phyloP scores from a whole-genome alignment of 2,329 filamentous ascomycete genomes.

The Ophiostoma australiae region DNA sequence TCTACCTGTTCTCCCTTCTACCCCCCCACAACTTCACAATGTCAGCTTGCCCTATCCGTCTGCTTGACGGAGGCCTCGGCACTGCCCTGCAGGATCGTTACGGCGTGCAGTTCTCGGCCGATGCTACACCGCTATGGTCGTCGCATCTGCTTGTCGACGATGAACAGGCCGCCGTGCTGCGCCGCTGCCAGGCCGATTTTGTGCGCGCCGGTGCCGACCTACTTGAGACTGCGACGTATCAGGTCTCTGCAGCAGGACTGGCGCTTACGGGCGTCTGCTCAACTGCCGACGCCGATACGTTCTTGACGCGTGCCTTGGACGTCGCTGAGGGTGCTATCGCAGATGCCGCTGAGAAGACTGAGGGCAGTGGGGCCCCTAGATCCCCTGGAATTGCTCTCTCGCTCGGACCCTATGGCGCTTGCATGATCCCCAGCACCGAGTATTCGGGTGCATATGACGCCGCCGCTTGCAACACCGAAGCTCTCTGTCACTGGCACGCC shows the following conservation, averaged over 20 bases:
- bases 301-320: constrained; percentile 1
- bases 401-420: not conserved
- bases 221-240: constrained; percentile 4
- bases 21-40: not conserved
- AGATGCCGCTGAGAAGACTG: not conserved
- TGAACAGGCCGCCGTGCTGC: not conserved
- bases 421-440: not conserved
- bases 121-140: not conserved
- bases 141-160: not conserved
- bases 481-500: not conserved
- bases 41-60: not conserved
- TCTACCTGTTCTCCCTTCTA: not conserved
- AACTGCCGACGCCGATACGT: not conserved
- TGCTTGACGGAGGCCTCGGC: constrained; percentile 35
- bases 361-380: not conserved
- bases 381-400: not conserved
- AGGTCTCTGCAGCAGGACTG: not conserved
- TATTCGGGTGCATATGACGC: not conserved
- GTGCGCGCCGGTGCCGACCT: not conserved
- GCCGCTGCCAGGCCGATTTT: constrained; percentile 1
- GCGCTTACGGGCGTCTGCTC: not conserved
- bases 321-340: constrained; percentile 9
- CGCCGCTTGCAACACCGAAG: not conserved
- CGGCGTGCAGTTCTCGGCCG: constrained; percentile 1
- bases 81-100: not conserved